Conservation (phyloP, 2,329 filamentous ascomycete species). For the Pseudogymnoascus sp. region DNA sequence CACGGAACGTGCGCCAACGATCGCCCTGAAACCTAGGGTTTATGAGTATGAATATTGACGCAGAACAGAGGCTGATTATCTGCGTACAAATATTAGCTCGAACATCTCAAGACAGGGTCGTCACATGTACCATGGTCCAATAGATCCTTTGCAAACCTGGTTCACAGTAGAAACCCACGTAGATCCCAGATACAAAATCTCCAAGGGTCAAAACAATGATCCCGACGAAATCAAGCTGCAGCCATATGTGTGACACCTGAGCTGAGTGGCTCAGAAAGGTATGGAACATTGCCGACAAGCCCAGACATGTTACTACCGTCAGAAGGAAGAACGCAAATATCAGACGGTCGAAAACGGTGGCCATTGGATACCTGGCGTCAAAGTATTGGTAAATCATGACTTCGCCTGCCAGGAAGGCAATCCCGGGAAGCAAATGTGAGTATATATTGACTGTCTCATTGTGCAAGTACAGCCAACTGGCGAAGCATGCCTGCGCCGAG, state of each 20-base stretch:
- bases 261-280: conserved; percentile 34
- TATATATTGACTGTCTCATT: conserved; percentile 38
- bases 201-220: conserved; percentile 33
- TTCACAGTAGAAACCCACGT: conserved; percentile 34
- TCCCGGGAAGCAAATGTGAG: conserved; percentile 37
- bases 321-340: conserved; percentile 34
- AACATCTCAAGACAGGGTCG: not conserved
- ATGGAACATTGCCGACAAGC: conserved; percentile 33
- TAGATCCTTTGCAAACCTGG: conserved; percentile 27
- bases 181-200: conserved; percentile 33
- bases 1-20: conserved; percentile 16
- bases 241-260: conserved; percentile 29
- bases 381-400: conserved; percentile 25
- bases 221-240: conserved; percentile 31
- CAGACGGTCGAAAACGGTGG: conserved; percentile 28
- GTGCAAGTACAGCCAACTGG: conserved; percentile 35
- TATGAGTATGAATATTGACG: conserved; percentile 28
- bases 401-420: conserved; percentile 30
- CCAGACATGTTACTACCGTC: conserved; percentile 30
- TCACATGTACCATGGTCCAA: conserved; percentile 28
- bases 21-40: conserved; percentile 16
- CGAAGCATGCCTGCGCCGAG: conserved; percentile 30
- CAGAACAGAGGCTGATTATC: conserved; percentile 29
- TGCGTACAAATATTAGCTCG: conserved; percentile 15
- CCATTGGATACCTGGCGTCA: conserved; percentile 25